These are phyloP conservation scores for Plenodomus tracheiphilus DNA, from an alignment of 2,329 filamentous ascomycete genomes.

Conservation along the genomic window DNA sequence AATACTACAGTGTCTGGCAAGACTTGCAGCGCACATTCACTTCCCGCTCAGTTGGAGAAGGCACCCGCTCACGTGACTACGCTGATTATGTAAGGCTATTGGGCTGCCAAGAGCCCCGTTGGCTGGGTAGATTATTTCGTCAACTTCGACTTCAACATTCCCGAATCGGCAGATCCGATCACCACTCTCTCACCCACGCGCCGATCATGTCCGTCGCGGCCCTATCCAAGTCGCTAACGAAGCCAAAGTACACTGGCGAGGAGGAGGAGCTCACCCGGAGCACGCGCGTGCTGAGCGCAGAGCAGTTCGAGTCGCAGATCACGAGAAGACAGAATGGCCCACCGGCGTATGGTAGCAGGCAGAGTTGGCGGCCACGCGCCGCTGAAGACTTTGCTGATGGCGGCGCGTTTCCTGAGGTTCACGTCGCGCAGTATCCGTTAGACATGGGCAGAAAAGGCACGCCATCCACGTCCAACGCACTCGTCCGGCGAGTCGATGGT, in stretches of 20 bases:
- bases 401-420: conserved; percentile 91
- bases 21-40: too few relatives aligned
- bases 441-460: conserved; percentile 83
- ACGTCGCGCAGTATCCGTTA: conserved; percentile 91
- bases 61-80: background rate
- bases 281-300: conserved; percentile 78
- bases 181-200: background rate
- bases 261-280: conserved; percentile 83
- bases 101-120: background rate
- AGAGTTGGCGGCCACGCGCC: conserved; percentile 86
- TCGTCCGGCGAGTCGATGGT: conserved; percentile 87
- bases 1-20: too few relatives aligned
- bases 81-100: background rate
- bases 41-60: too few relatives aligned
- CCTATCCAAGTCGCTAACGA: conserved; percentile 78
- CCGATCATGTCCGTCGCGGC: conserved; percentile 54
- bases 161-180: background rate
- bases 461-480: conserved; percentile 70
- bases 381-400: conserved; percentile 95
- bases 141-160: background rate
- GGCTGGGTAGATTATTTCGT: background rate
- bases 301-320: conserved; percentile 83
- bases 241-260: conserved; percentile 88
- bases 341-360: conserved; percentile 82
- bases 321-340: conserved; percentile 72